Evolutionary conservation across 176 grass and related monocot genomes (phyloP).

Genomic region (Oryza officinalis): DNA sequence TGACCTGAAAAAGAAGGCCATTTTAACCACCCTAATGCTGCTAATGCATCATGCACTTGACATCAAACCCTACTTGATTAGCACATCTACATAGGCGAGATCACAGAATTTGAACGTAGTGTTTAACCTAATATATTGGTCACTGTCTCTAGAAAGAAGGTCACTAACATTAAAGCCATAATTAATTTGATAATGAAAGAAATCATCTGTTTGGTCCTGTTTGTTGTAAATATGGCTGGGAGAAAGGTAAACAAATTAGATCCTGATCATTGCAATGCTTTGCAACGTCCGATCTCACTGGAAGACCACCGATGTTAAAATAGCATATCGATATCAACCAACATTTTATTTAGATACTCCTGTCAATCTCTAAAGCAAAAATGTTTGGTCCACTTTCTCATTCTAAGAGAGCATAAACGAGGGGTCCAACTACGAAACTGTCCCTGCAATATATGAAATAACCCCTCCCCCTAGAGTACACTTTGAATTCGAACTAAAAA

Average conservation of each 20-base stretch:
- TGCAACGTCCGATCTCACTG: neutral
- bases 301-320: slow-evolving; percentile 21
- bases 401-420: too few relatives aligned
- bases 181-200: neutral
- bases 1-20: neutral
- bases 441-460: too few relatives aligned
- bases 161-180: slow-evolving; percentile 10
- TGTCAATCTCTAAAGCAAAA: slow-evolving; percentile 2
- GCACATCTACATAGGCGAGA: neutral
- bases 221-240: neutral
- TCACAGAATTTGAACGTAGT: slow-evolving; percentile 22
- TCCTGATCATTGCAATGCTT: neutral
- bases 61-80: neutral
- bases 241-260: neutral
- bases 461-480: too few relatives aligned
- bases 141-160: slow-evolving; percentile 32
- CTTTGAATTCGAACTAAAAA: too few relatives aligned
- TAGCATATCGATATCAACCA: slow-evolving; percentile 6
- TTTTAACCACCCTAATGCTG: slow-evolving; percentile 6
- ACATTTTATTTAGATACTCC: neutral
- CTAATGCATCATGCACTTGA: neutral
- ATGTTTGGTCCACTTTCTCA: neutral
- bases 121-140: slow-evolving; percentile 3
- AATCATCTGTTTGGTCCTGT: neutral
- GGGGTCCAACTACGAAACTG: too few relatives aligned